These are phyloP conservation scores for Porcisia hertigi DNA, from an alignment of 208 protist species.

Conservation along the genomic window DNA sequence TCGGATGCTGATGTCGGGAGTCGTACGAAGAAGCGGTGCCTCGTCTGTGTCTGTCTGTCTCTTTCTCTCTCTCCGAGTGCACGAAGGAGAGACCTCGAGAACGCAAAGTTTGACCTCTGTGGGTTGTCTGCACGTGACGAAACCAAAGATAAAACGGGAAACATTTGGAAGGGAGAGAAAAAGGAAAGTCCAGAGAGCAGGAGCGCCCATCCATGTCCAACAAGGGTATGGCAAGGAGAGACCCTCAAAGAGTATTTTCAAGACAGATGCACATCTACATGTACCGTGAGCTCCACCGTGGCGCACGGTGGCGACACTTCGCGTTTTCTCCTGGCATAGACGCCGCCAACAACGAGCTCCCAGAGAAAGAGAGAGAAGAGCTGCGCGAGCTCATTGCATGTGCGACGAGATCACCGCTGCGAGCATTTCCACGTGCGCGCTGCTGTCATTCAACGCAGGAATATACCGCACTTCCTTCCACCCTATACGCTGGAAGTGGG, in stretches of 20 bases:
- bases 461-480: conserved; percentile 35
- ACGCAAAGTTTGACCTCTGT: too few relatives aligned
- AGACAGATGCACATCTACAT: background rate
- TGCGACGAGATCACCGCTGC: conserved; percentile 8
- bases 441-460: conserved; percentile 31
- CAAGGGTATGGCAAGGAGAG: too few relatives aligned
- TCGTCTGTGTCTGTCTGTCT: too few relatives aligned
- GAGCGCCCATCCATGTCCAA: background rate
- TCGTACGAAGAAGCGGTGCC: too few relatives aligned
- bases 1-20: too few relatives aligned
- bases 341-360: background rate
- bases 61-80: too few relatives aligned
- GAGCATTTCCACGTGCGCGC: conserved; percentile 19
- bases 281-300: background rate
- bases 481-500: conserved; percentile 10
- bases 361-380: background rate
- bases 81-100: too few relatives aligned
- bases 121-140: too few relatives aligned
- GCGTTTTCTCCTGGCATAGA: background rate
- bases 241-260: too few relatives aligned
- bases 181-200: too few relatives aligned
- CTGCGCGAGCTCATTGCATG: background rate
- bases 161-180: too few relatives aligned
- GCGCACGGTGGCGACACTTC: background rate
- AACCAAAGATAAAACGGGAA: too few relatives aligned